These are phyloP conservation scores for Escallonia rubra DNA, from an alignment of 129 eudicot species.

Conservation along the genomic window DNA sequence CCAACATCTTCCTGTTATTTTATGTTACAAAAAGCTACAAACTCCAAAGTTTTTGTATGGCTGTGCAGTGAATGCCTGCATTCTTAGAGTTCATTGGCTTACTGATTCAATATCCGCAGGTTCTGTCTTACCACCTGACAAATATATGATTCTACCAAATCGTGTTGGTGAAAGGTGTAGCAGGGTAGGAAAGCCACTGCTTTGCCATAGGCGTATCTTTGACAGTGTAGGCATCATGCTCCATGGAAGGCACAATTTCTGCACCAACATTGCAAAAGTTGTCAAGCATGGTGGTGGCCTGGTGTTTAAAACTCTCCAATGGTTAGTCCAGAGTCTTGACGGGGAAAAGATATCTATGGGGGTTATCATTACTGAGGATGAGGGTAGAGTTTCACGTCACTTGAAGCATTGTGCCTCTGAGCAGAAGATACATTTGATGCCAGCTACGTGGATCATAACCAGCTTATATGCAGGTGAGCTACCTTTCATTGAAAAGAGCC, in stretches of 20 bases:
- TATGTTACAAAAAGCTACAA: constrained; percentile 59
- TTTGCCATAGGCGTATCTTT: constrained; percentile 26
- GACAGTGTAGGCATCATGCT: constrained; percentile 62
- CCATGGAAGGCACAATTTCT: constrained; percentile 51
- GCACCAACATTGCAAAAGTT: constrained; percentile 47
- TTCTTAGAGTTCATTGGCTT: constrained; percentile 69
- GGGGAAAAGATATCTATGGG: constrained; percentile 36
- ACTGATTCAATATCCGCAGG: constrained; percentile 62
- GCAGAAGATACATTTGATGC: constrained; percentile 47
- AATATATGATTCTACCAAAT: constrained; percentile 44
- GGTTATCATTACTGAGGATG: constrained; percentile 52
- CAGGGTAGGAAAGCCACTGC: constrained; percentile 28
- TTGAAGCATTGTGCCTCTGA: constrained; percentile 75
- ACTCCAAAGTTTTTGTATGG: constrained; percentile 80
- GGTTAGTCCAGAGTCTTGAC: constrained; percentile 51
- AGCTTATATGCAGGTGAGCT: constrained; percentile 64
- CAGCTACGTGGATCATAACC: constrained; percentile 56
- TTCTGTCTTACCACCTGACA: constrained; percentile 52
- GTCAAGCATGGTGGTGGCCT: constrained; percentile 77
- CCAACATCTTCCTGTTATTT: constrained; percentile 40
- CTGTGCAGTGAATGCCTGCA: constrained; percentile 60
- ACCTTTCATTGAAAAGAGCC: constrained; percentile 25
- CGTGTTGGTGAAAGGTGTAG: constrained; percentile 10
- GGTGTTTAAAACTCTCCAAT: constrained; percentile 64
- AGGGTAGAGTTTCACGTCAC: constrained; percentile 59